These are phyloP conservation scores for Apophysomyces ossiformis DNA, from an alignment of 371 early-diverging fungal genomes.

Conservation along the genomic window DNA sequence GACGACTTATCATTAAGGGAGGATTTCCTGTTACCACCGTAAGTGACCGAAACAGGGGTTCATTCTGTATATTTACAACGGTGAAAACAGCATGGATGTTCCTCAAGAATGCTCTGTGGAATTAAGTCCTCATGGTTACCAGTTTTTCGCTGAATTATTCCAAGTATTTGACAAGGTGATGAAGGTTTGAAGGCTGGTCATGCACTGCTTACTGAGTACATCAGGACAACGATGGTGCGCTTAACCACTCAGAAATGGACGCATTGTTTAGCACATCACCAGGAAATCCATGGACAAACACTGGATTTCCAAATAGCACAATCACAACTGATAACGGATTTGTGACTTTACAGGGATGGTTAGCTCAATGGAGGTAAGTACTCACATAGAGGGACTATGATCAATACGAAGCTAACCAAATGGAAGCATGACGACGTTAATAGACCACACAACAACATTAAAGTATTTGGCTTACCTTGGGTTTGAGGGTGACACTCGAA, in stretches of 20 bases:
- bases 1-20: conserved; percentile 89
- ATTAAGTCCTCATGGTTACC: conserved; percentile 91
- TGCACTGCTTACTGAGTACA: not conserved
- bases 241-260: conserved; percentile 83
- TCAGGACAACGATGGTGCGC: conserved; percentile 94
- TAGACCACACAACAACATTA: conserved; percentile 87
- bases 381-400: conserved; percentile 4
- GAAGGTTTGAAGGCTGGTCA: not conserved
- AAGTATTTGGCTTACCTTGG: conserved; percentile 96
- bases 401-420: not conserved
- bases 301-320: conserved; percentile 90
- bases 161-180: conserved; percentile 87
- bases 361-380: conserved; percentile 93
- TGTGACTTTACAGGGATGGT: conserved; percentile 94
- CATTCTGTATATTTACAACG: conserved; percentile 2
- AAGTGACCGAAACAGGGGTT: conserved; percentile 19
- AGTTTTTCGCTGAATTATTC: conserved; percentile 94
- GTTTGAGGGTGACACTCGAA: conserved; percentile 80
- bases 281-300: conserved; percentile 87
- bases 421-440: conserved; percentile 89
- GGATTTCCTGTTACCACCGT: conserved; percentile 86
- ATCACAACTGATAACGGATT: conserved; percentile 87
- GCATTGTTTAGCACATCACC: conserved; percentile 89
- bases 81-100: conserved; percentile 73
- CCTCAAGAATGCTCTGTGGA: conserved; percentile 90